These are phyloP conservation scores for Boletellus deceptivus DNA, from an alignment of 1,284 basidiomycete genomes.

Conservation along the genomic window DNA sequence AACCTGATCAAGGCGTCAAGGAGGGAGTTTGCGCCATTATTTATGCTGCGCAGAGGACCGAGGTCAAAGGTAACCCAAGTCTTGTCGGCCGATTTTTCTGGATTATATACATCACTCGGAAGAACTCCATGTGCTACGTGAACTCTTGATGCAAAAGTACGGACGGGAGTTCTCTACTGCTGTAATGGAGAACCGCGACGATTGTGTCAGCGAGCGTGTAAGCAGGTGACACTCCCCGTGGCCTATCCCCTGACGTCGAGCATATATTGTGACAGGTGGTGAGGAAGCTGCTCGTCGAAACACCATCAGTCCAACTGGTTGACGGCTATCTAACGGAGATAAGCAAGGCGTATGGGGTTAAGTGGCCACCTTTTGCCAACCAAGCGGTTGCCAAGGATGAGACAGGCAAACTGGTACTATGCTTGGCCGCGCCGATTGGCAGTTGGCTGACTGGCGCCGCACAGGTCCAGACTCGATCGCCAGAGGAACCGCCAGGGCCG, in stretches of 20 bases:
- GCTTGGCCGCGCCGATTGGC: constrained; percentile 6
- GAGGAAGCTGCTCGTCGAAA: constrained; percentile 67
- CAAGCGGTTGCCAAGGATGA: constrained; percentile 12
- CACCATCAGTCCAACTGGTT: constrained; percentile 74
- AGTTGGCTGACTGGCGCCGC: constrained; percentile 1
- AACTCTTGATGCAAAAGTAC: constrained; percentile 93
- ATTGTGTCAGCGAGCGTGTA: constrained; percentile 79
- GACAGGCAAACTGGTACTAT: constrained; percentile 36
- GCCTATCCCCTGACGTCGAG: background rate
- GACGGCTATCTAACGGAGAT: constrained; percentile 89
- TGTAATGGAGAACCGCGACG: constrained; percentile 80
- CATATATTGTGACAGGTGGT: constrained; percentile 48
- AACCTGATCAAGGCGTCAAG: constrained; percentile 79
- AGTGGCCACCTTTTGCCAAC: constrained; percentile 51
- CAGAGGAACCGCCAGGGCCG: constrained; percentile 15
- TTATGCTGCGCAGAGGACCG: constrained; percentile 87
- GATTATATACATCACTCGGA: constrained; percentile 10
- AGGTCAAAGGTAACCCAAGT: constrained; percentile 71
- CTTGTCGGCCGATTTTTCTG: constrained; percentile 5
- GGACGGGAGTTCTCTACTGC: constrained; percentile 79
- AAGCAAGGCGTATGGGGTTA: constrained; percentile 81
- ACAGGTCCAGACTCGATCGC: constrained; percentile 11
- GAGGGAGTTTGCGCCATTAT: constrained; percentile 83
- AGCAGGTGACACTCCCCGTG: constrained; percentile 28
- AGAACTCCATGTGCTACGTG: constrained; percentile 90